Conservation (phyloP, 225 moss, liverwort and hornwort genomes). For the Physcomitrellopsis africana region DNA sequence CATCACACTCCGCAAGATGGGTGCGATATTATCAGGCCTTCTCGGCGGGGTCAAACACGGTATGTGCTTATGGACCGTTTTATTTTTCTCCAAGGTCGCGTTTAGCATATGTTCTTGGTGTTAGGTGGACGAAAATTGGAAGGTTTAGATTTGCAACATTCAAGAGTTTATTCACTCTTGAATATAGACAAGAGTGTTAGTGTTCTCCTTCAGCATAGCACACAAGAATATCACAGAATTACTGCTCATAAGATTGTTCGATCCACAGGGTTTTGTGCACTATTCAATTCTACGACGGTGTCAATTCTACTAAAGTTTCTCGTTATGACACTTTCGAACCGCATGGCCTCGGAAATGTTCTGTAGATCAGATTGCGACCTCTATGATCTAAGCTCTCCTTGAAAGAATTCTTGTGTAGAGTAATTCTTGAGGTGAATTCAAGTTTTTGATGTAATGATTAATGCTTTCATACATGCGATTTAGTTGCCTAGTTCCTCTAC, state of each 20-base stretch:
- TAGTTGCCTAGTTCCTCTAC: too few species aligned
- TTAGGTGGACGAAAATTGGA: background rate
- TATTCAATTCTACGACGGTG: background rate
- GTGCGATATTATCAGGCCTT: conserved; percentile 34
- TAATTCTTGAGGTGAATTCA: background rate
- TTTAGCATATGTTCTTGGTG: background rate
- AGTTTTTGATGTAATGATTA: background rate
- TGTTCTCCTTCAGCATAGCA: background rate
- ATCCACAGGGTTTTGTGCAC: background rate
- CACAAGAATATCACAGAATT: background rate
- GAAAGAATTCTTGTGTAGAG: background rate
- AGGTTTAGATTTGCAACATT: background rate
- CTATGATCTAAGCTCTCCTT: background rate
- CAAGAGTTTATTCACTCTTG: background rate
- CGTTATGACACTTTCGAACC: background rate
- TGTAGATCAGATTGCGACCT: background rate
- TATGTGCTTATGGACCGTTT: background rate
- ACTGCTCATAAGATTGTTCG: background rate
- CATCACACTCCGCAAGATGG: conserved; percentile 35
- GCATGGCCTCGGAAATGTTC: background rate
- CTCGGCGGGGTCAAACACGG: conserved; percentile 35
- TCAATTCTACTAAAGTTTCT: background rate
- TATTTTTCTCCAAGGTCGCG: background rate
- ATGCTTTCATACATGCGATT: background rate
- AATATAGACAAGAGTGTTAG: background rate